These are phyloP conservation scores for Ophiostoma piceae DNA, from an alignment of 2,329 filamentous ascomycete species.

Conservation along the genomic window DNA sequence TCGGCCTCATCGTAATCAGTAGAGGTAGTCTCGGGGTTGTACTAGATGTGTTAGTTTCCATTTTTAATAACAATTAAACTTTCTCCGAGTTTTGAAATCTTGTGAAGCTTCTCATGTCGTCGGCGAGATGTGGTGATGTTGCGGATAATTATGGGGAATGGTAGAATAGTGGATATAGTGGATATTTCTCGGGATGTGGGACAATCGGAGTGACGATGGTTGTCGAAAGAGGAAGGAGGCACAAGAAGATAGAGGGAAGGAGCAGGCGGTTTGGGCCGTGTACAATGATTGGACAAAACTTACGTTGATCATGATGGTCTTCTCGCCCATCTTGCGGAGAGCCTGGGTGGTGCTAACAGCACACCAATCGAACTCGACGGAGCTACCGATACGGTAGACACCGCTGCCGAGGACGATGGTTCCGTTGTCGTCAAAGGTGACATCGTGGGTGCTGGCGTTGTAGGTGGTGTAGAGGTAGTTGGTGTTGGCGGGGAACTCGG, in stretches of 20 bases:
- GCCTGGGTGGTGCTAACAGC: conserved; percentile 84
- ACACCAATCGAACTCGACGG: conserved; percentile 98
- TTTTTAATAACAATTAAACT: background rate
- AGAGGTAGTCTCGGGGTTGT: conserved; percentile 74
- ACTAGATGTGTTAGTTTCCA: too few species aligned
- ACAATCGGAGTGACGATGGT: background rate
- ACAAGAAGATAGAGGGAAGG: background rate
- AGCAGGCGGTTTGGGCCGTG: too few species aligned
- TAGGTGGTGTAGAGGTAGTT: conserved; percentile 98
- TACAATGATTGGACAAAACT: conserved; percentile 32
- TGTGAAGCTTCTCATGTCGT: background rate
- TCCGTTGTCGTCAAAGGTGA: conserved; percentile 88
- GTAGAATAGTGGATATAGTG: background rate
- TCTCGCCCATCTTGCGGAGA: conserved; percentile 80
- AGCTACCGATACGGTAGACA: conserved; percentile 96
- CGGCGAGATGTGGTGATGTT: background rate
- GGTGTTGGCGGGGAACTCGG: conserved; percentile 90
- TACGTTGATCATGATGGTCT: conserved; percentile 95
- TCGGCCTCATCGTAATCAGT: conserved; percentile 96
- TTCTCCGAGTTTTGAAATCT: background rate
- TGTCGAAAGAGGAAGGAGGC: background rate
- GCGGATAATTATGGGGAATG: background rate
- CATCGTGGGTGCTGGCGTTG: conserved; percentile 90
- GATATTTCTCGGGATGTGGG: background rate
- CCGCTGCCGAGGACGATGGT: conserved; percentile 85